Conservation (phyloP, 192 early-diverging fungal genomes). For the Cetraspora pellucida region DNA sequence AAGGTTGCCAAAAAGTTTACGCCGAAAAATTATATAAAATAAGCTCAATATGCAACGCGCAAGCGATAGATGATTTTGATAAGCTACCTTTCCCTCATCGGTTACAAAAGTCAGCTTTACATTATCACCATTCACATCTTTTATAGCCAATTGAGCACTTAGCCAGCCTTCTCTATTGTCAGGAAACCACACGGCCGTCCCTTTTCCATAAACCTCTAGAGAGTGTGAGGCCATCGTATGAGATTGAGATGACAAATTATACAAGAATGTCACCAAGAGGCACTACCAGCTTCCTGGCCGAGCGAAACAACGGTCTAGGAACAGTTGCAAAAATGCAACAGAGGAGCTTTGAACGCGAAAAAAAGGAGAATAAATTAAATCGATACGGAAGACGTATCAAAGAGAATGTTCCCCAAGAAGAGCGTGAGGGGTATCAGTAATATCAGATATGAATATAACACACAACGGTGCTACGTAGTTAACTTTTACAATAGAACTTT, state of each 20-base stretch:
- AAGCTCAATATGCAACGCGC: too few relatives aligned
- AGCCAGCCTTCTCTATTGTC: slow-evolving; percentile 87
- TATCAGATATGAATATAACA: too few relatives aligned
- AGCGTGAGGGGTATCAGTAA: background rate
- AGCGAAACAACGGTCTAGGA: slow-evolving; percentile 6
- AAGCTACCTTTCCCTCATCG: slow-evolving; percentile 60
- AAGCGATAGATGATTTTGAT: too few relatives aligned
- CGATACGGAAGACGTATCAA: background rate
- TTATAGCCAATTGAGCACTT: slow-evolving; percentile 62
- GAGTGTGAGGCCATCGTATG: slow-evolving; percentile 34
- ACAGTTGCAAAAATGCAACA: background rate
- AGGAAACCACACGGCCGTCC: slow-evolving; percentile 85
- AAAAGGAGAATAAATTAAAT: background rate
- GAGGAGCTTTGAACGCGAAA: background rate
- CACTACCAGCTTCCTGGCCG: background rate
- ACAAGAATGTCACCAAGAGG: background rate
- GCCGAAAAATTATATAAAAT: too few relatives aligned
- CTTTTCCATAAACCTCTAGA: slow-evolving; percentile 71
- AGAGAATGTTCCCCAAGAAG: slow-evolving; percentile 5
- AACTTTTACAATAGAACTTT: too few relatives aligned
- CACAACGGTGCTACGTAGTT: too few relatives aligned
- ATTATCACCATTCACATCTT: slow-evolving; percentile 55
- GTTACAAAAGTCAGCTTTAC: slow-evolving; percentile 66
- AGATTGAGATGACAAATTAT: background rate
- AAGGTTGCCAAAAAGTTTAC: too few relatives aligned